phyloP scores from a whole-genome alignment of 495 filamentous ascomycete genomes.

The Aspergillus carlsbadensis region DNA sequence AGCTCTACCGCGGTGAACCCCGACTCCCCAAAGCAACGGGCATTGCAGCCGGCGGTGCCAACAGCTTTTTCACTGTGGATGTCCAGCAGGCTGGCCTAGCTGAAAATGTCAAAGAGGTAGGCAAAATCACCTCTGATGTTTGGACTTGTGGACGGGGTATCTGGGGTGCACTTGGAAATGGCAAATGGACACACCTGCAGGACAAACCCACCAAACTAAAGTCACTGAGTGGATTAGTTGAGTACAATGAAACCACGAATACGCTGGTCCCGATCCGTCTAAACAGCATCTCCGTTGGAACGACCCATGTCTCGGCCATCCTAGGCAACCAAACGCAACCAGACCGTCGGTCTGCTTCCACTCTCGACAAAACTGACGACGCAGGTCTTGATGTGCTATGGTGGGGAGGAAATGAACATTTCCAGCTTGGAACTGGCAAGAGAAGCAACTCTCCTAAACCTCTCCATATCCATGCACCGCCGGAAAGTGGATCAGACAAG shows the following conservation, averaged over 20 bases:
- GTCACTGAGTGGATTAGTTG: conserved; percentile 72
- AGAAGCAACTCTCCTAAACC: conserved; percentile 74
- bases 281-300: conserved; percentile 66
- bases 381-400: conserved; percentile 84
- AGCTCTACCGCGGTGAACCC: conserved; percentile 65
- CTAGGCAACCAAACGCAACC: conserved; percentile 76
- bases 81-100: conserved; percentile 54
- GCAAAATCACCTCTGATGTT: conserved; percentile 66
- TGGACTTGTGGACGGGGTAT: conserved; percentile 88
- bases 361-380: conserved; percentile 53
- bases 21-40: conserved; percentile 61
- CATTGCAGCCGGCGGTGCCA: conserved; percentile 81
- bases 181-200: conserved; percentile 88
- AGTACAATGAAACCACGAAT: conserved; percentile 75
- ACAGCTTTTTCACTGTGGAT: conserved; percentile 85
- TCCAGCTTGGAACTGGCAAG: conserved; percentile 89
- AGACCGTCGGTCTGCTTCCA: conserved; percentile 41
- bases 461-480: conserved; percentile 73
- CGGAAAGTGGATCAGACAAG: conserved; percentile 47
- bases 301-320: conserved; percentile 74
- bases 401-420: conserved; percentile 94
- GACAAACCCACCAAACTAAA: conserved; percentile 78
- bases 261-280: conserved; percentile 74
- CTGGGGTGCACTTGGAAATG: conserved; percentile 76
- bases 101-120: conserved; percentile 45